Conservation (phyloP, 768 basidiomycete species). For the Strobilomyces confusus region DNA sequence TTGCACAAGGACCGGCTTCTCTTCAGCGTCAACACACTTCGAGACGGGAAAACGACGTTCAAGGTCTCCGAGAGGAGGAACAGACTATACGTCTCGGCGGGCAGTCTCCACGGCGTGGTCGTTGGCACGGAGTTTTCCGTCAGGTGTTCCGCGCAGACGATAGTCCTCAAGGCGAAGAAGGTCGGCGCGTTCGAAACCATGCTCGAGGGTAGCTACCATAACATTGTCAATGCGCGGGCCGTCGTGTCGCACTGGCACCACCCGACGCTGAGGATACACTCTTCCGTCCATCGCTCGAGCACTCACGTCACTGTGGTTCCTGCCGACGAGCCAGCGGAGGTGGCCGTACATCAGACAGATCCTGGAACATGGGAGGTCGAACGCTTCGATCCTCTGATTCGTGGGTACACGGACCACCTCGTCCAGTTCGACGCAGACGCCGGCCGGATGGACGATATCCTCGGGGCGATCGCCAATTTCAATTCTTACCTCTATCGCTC, state of each 20-base stretch:
- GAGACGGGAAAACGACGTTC: constrained; percentile 12
- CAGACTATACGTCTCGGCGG: constrained; percentile 13
- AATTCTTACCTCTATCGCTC: constrained; percentile 19
- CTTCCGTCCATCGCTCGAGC: neutral
- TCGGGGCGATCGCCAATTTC: constrained; percentile 18
- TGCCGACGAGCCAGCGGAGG: constrained; percentile 6
- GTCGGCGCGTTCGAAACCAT: constrained; percentile 12
- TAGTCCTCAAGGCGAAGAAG: constrained; percentile 10
- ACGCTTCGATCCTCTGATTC: constrained; percentile 14
- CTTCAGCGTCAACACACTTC: constrained; percentile 18
- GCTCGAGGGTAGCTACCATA: constrained; percentile 9
- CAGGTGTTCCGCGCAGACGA: neutral
- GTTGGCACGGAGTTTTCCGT: constrained; percentile 14
- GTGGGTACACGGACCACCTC: neutral
- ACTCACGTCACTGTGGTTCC: constrained; percentile 9
- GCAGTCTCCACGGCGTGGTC: constrained; percentile 16
- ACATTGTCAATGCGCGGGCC: constrained; percentile 6
- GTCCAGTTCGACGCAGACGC: constrained; percentile 4
- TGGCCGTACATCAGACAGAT: neutral
- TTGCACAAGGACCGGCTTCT: constrained; percentile 13
- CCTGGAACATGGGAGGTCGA: constrained; percentile 11
- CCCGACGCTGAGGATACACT: constrained; percentile 6
- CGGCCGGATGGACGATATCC: neutral
- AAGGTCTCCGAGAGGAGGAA: constrained; percentile 7
- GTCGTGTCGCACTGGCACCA: constrained; percentile 11